phyloP scores from a whole-genome alignment of 306 rosid species.

The Gastrolobium bilobum region DNA sequence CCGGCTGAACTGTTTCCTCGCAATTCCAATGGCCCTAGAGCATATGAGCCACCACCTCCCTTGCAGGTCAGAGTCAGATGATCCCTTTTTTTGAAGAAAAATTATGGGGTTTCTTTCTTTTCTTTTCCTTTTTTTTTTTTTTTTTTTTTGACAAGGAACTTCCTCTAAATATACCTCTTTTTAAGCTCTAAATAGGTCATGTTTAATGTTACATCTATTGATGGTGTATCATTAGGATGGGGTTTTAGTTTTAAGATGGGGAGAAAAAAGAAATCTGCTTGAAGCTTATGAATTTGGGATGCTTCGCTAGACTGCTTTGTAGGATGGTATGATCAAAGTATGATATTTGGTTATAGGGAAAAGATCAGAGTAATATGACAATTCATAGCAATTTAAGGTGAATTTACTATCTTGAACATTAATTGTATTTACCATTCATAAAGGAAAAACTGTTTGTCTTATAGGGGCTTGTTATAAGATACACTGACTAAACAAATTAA shows the following conservation, averaged over 20 bases:
- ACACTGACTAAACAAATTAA: background rate
- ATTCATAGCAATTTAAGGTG: constrained; percentile 25
- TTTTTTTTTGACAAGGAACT: background rate
- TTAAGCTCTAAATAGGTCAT: background rate
- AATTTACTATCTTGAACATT: constrained; percentile 10
- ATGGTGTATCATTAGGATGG: background rate
- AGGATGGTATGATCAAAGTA: constrained; percentile 19
- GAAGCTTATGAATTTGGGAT: constrained; percentile 13
- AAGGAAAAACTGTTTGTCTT: constrained; percentile 3
- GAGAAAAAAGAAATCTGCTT: background rate
- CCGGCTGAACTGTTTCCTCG: constrained; percentile 27
- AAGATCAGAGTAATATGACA: background rate
- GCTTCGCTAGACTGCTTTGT: constrained; percentile 13
- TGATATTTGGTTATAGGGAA: background rate
- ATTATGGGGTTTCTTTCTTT: background rate
- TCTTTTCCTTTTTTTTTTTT: background rate
- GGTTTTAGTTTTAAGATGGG: constrained; percentile 3
- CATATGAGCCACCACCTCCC: constrained; percentile 38
- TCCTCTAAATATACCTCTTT: background rate
- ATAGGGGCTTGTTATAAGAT: constrained; percentile 4
- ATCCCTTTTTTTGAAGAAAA: constrained; percentile 5
- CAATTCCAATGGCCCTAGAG: constrained; percentile 32
- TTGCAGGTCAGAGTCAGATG: constrained; percentile 55
- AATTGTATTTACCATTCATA: constrained; percentile 6
- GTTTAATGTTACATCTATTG: constrained; percentile 22